Evolutionary conservation across 23 red algal genomes (phyloP), one percentile per base, ranked within the genome.

Genomic region (Gracilaria domingensis): DNA sequence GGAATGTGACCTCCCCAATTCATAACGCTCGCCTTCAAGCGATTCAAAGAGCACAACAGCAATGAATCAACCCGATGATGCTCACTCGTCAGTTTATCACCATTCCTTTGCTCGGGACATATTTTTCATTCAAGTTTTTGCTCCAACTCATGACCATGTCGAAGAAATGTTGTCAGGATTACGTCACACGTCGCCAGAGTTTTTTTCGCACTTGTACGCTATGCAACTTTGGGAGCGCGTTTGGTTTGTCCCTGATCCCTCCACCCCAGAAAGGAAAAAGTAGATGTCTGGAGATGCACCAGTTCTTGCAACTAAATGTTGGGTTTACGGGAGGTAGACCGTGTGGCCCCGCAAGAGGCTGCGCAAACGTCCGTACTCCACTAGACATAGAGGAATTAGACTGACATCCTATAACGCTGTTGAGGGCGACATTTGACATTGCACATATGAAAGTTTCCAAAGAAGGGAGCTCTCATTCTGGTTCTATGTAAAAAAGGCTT

Each of bases 21-120:
- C 89, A 92, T 49, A 74, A 59, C 61, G 77, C 77, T 44, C 8
- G 89, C 14, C 65, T 92, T 44, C 79, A 83, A 53, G 89, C 80
- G 8, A 60, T 92, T 73, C 40, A 77, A 39, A 92, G 71, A 62
- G 48, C 62, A 17, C 87, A 90, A 36, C 87, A 90, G 57, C 71
- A 81, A 77, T 77, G 45, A 77, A 35, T 45, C 9, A 51, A 8
- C 72, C 20, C 3, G 4, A 37, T 12, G 20, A 69, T 32, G 2
- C 14, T 69, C 30, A 69, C 33, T 34, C 32, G 30, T 69, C 23
- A 62, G 51, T 55, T 16, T 62, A 62, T 62, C 18, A 2, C 29
- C 59, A 30, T 62, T 29, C 24, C 59, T 62, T 12, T 62, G 23
- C 59, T 8, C 59, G 24, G 13, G 29, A 6, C 59, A 30, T 62